Percentiles rank a stretch among this genome's conserved stretches.
phyloP scores from a whole-genome alignment of 1,284 basidiomycete species.

The Phaffia rhodozyma region DNA sequence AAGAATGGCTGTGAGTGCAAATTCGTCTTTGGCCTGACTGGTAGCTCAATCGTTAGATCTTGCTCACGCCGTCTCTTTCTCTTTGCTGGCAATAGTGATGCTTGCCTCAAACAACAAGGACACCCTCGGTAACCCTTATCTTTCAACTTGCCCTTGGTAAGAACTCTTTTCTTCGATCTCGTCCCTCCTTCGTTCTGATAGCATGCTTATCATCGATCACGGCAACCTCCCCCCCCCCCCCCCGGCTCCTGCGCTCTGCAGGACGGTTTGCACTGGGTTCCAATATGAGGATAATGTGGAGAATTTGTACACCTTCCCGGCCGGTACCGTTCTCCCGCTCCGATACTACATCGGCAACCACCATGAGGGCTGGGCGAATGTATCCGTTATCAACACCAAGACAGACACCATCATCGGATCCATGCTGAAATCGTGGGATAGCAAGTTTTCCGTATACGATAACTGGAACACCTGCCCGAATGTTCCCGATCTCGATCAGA shows the following conservation, averaged over 20 bases:
- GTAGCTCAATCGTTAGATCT: not conserved
- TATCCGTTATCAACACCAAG: slow-evolving; percentile 19
- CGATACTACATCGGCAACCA: slow-evolving; percentile 8
- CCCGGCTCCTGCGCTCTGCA: not conserved
- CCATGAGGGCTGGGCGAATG: slow-evolving; percentile 12
- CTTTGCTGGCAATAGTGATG: not conserved
- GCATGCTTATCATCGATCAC: not conserved
- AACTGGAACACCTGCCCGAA: slow-evolving; percentile 11
- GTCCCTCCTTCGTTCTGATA: fast-evolving
- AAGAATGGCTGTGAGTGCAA: not conserved
- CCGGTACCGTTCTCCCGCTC: slow-evolving; percentile 5
- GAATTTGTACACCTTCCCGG: slow-evolving; percentile 7
- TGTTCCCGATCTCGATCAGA: not conserved
- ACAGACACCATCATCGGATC: slow-evolving; percentile 20
- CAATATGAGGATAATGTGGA: slow-evolving; percentile 16
- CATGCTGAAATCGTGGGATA: slow-evolving; percentile 12
- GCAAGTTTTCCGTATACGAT: slow-evolving; percentile 3
- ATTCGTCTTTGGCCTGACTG: not conserved
- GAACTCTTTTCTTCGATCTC: not conserved
- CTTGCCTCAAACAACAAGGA: not conserved
- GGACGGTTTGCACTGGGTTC: slow-evolving; percentile 9
- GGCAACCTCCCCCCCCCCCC: no score
- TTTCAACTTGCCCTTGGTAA: not conserved
- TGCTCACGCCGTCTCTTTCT: not conserved
- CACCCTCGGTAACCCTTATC: not conserved